Evolutionary conservation across 306 rosid genomes (phyloP).

Genomic region (Astragalus glycyphyllos): DNA sequence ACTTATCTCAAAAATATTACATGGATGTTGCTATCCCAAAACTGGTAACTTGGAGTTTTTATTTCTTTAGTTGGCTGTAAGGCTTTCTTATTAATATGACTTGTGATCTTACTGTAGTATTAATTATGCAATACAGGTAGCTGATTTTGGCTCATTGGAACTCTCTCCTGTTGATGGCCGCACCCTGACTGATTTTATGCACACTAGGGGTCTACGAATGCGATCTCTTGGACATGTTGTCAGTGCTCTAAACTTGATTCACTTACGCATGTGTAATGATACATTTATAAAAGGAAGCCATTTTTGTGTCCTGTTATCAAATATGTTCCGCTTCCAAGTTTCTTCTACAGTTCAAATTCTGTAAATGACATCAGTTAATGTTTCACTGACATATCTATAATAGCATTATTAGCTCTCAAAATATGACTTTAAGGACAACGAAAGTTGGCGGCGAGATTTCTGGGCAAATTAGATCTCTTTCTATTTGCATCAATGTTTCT

Average conservation of each 20-base stretch:
- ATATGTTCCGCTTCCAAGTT: constrained; percentile 21
- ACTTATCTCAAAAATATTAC: constrained; percentile 82
- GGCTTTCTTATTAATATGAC: constrained; percentile 34
- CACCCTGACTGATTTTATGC: constrained; percentile 98
- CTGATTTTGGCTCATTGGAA: constrained; percentile 98
- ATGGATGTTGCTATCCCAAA: constrained; percentile 96
- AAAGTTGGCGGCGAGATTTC: constrained; percentile 11
- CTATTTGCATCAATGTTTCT: constrained; percentile 33
- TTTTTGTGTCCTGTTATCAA: constrained; percentile 18
- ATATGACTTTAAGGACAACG: constrained; percentile 24
- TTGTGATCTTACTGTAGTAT: constrained; percentile 46
- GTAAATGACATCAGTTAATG: constrained; percentile 17
- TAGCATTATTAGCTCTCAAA: constrained; percentile 14
- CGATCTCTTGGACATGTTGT: constrained; percentile 96
- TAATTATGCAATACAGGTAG: constrained; percentile 71
- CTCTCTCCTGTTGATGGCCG: constrained; percentile 99
- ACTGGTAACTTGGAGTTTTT: constrained; percentile 71
- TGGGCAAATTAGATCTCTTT: constrained; percentile 9
- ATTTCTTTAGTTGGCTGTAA: constrained; percentile 43
- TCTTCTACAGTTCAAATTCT: constrained; percentile 13
- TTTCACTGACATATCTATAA: constrained; percentile 16
- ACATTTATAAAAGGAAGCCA: constrained; percentile 22
- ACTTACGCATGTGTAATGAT: constrained; percentile 6
- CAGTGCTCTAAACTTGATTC: constrained; percentile 54
- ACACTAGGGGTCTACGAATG: constrained; percentile 94